Evolutionary conservation across 371 early-diverging fungal genomes (phyloP), one percentile per base, ranked within the genome.

Genomic region (Catenaria anguillulae): DNA sequence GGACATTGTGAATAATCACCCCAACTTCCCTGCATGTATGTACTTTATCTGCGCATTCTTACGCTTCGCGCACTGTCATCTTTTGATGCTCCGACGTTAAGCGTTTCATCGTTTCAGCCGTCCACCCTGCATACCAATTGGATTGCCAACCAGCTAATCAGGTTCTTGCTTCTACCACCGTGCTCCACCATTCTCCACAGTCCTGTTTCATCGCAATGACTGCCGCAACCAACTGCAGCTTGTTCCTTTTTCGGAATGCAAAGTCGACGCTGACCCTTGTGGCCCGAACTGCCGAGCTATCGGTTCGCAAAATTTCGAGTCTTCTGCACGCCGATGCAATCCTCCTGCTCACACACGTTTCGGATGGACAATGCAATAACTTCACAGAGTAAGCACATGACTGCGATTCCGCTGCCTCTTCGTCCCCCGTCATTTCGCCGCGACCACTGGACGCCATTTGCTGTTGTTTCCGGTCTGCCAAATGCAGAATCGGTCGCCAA

Each of bases 241-340:
- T 40, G 40, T 40, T 17, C 40, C 40, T 50, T 24, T 50, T 50
- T 31, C 52, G 52, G 29, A 50, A 50, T 31, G 29, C 29, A 26
- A 50, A 50, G 52, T 15, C 8, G 29, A 50, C 52, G 52, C 52
- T 50, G 52, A 50, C 52, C 15, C 29, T 50, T 15, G 52, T 50
- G 29, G 31, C 52, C n/a, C 52, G 52, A 10, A 19, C 10, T 29
- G 29, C 26, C 29, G 8, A 13, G 52, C 26, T 50, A 26, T 8
- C 15, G 52, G 52, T 50, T 4, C 1, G 29, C 31, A 1, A 19
- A 48, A 12, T 12, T 19, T n/a, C 48, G n/a, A n/a, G n/a, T n/a
- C n/a, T 2, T 6, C 43, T 21, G 43, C 17, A 43, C 43, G 5
- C 1, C 43, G 43, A 43, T 23, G 21, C 43, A 5, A 17, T 5